phyloP scores from a whole-genome alignment of 179 eudicot genomes.

The Silene coronaria region DNA sequence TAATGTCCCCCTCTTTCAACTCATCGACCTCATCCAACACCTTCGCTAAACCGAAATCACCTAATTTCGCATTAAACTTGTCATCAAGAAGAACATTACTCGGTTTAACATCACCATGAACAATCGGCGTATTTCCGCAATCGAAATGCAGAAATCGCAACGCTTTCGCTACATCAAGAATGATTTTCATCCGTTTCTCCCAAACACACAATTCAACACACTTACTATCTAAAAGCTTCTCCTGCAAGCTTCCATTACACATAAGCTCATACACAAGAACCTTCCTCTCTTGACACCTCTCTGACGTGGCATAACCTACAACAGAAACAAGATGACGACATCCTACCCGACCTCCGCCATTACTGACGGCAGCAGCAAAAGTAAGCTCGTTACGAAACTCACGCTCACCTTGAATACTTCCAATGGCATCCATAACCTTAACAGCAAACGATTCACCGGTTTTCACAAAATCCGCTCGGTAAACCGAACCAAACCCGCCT shows the following conservation, averaged over 20 bases:
- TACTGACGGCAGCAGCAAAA: constrained; percentile 34
- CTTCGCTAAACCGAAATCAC: constrained; percentile 74
- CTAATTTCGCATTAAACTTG: constrained; percentile 62
- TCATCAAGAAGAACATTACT: constrained; percentile 66
- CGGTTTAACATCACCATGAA: constrained; percentile 90
- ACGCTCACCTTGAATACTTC: constrained; percentile 67
- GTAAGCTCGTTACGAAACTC: constrained; percentile 80
- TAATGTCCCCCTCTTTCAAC: constrained; percentile 17
- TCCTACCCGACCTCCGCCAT: constrained; percentile 9
- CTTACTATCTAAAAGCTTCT: constrained; percentile 57
- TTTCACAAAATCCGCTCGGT: constrained; percentile 40
- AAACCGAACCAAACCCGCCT: constrained; percentile 91
- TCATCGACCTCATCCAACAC: constrained; percentile 25
- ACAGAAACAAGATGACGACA: constrained; percentile 45
- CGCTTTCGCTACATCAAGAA: constrained; percentile 51
- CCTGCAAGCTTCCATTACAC: constrained; percentile 82
- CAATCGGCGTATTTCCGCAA: constrained; percentile 51
- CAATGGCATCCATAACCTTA: constrained; percentile 61
- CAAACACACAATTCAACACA: constrained; percentile 52
- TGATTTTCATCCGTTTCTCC: constrained; percentile 45
- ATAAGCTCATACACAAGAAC: constrained; percentile 65
- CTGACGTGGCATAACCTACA: constrained; percentile 53
- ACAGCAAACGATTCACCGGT: constrained; percentile 61
- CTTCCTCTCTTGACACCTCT: constrained; percentile 25
- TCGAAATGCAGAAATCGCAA: constrained; percentile 46